Percentiles rank a stretch among this genome's conserved stretches.
phyloP scores from a whole-genome alignment of 73 alveolate species.

The Blepharisma stoltei region DNA sequence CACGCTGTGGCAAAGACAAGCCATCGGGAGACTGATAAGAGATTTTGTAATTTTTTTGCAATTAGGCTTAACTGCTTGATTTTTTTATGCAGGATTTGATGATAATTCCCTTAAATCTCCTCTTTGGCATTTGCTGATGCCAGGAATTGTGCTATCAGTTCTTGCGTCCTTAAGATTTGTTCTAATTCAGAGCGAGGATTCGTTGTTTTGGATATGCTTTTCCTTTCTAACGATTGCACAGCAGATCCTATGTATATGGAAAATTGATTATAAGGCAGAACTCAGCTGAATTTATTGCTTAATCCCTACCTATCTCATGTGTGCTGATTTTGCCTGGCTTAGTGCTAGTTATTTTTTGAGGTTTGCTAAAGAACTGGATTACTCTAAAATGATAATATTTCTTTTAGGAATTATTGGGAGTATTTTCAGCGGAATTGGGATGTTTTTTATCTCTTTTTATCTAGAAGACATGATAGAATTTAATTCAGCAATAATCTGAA shows the following conservation, averaged over 20 bases:
- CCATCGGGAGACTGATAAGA: constrained; percentile 25
- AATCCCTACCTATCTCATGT: background rate
- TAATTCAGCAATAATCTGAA: background rate
- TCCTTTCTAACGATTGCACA: background rate
- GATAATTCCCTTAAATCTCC: background rate
- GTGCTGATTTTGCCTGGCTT: background rate
- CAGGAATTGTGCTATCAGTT: background rate
- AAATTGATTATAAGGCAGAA: background rate
- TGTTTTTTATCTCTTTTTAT: background rate
- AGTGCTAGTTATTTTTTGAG: background rate
- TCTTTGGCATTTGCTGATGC: background rate
- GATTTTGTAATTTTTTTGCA: background rate
- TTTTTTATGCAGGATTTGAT: background rate
- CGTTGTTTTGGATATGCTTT: background rate
- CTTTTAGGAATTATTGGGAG: background rate
- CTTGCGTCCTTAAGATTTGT: background rate
- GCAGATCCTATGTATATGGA: background rate
- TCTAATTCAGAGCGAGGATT: background rate
- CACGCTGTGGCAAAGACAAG: constrained; percentile 25
- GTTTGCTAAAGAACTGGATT: background rate
- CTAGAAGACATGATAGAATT: background rate
- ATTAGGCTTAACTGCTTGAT: background rate
- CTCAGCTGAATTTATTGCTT: background rate
- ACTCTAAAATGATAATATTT: background rate
- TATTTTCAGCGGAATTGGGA: background rate